phyloP scores from a whole-genome alignment of 2,329 filamentous ascomycete genomes.

The Trichoderma asperellum region DNA sequence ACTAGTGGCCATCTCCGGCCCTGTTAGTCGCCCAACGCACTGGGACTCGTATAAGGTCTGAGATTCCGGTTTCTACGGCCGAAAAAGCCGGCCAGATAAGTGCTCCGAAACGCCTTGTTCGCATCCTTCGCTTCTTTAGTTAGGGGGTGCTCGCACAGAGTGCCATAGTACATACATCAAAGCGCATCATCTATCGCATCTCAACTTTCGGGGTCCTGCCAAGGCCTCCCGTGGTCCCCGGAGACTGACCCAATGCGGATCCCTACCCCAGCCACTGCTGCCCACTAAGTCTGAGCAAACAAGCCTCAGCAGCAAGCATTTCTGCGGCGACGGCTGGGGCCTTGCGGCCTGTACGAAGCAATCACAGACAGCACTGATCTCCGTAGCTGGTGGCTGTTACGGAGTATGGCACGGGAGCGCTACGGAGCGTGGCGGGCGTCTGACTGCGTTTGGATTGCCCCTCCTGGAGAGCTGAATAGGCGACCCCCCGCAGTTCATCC shows the following conservation, averaged over 20 bases:
- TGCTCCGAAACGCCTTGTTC: background rate
- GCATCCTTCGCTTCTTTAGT: background rate
- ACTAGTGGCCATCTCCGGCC: constrained; percentile 10
- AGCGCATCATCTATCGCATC: constrained; percentile 25
- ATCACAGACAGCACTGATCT: background rate
- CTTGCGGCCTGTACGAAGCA: background rate
- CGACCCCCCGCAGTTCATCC: constrained; percentile 15
- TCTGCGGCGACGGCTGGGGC: background rate
- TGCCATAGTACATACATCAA: background rate
- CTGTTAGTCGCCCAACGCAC: constrained; percentile 16
- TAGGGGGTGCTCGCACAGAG: background rate
- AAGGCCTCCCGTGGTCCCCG: constrained; percentile 24
- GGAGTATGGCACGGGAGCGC: constrained; percentile 11
- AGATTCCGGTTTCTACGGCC: background rate
- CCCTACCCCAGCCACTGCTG: background rate
- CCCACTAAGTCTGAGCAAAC: background rate
- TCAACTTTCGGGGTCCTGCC: constrained; percentile 31
- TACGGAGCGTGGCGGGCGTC: constrained; percentile 11
- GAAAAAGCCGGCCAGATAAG: background rate
- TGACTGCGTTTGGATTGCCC: background rate
- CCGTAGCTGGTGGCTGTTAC: background rate
- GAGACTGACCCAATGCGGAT: constrained; percentile 16
- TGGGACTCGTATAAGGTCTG: constrained; percentile 4
- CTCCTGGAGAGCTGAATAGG: constrained; percentile 4
- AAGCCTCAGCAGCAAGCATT: background rate